Evolutionary conservation across 2,329 filamentous ascomycete species (phyloP).

Genomic region (Hirsutella minnesotensis): DNA sequence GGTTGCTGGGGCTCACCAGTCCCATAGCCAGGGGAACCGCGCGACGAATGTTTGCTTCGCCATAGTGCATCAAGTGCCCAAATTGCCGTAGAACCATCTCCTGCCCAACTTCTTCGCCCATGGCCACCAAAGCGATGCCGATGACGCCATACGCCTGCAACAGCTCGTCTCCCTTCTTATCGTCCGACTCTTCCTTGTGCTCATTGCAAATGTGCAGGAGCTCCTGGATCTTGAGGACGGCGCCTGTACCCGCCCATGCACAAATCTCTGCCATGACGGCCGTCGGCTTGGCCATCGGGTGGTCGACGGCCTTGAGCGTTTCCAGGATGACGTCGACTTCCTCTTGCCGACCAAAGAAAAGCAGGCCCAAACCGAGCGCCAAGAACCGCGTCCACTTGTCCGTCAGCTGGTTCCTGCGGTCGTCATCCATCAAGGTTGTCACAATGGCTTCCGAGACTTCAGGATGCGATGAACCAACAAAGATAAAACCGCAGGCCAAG

Average conservation of each 20-base stretch:
- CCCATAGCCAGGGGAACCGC: slow-evolving; percentile 95
- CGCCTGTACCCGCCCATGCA: slow-evolving; percentile 94
- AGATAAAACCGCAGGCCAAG: slow-evolving; percentile 78
- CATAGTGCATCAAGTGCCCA: slow-evolving; percentile 98
- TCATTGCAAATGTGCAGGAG: slow-evolving; percentile 97
- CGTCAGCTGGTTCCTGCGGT: slow-evolving; percentile 79
- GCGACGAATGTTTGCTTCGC: slow-evolving; percentile 91
- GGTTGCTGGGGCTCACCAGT: slow-evolving; percentile 91
- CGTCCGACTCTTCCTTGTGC: slow-evolving; percentile 85
- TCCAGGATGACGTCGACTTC: slow-evolving; percentile 98
- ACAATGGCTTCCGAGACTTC: slow-evolving; percentile 89
- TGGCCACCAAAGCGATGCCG: slow-evolving; percentile 85
- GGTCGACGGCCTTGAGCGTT: slow-evolving; percentile 91
- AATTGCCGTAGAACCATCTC: slow-evolving; percentile 98
- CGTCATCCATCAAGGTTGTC: slow-evolving; percentile 85
- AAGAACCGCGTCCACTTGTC: slow-evolving; percentile 99
- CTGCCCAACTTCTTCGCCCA: slow-evolving; percentile 97
- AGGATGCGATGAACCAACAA: slow-evolving; percentile 82
- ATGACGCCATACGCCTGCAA: slow-evolving; percentile 93
- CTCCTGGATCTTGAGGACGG: slow-evolving; percentile 93
- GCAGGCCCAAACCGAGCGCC: slow-evolving; percentile 79
- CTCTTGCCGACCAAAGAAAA: slow-evolving; percentile 95
- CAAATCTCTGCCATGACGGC: slow-evolving; percentile 91
- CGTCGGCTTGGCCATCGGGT: slow-evolving; percentile 94
- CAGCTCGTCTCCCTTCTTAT: slow-evolving; percentile 91